phyloP scores from a whole-genome alignment of 2,329 filamentous ascomycete species.

The Lanzia echinophila region DNA sequence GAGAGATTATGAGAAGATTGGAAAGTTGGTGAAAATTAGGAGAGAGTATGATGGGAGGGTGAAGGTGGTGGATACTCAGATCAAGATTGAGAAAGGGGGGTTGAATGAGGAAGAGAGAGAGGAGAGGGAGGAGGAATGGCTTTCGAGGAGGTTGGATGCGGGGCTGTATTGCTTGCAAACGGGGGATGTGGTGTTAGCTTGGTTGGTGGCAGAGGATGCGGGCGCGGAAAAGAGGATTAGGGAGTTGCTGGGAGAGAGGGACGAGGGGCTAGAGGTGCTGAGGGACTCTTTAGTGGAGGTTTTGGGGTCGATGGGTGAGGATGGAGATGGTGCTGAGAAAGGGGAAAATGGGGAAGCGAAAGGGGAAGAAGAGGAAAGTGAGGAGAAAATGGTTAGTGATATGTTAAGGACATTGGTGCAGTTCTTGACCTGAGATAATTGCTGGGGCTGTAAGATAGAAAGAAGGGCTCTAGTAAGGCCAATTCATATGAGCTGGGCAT shows the following conservation, averaged over 20 bases:
- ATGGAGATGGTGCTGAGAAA: background rate
- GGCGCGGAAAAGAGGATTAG: constrained; percentile 63
- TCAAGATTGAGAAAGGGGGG: constrained; percentile 49
- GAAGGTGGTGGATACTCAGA: constrained; percentile 53
- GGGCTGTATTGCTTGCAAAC: constrained; percentile 79
- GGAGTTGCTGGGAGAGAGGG: constrained; percentile 57
- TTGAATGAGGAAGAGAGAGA: constrained; percentile 53
- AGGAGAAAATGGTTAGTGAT: constrained; percentile 47
- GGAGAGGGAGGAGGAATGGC: constrained; percentile 61
- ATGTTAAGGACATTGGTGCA: constrained; percentile 58
- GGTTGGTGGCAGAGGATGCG: constrained; percentile 83
- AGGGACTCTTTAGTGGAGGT: constrained; percentile 57
- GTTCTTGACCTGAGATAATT: constrained; percentile 32
- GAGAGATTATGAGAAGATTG: constrained; percentile 83
- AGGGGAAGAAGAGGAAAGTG: background rate
- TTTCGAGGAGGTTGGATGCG: constrained; percentile 70
- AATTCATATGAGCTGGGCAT: too few relatives aligned
- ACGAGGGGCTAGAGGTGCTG: constrained; percentile 58
- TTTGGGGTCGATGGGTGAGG: background rate
- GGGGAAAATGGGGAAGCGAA: background rate
- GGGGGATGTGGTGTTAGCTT: constrained; percentile 78
- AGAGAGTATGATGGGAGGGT: constrained; percentile 62
- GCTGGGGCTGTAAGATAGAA: too few relatives aligned
- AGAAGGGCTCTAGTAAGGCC: too few relatives aligned
- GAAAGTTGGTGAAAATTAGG: constrained; percentile 63